Evolutionary conservation across 345 rosid species (phyloP).

Genomic region (Fremontodendron californicum): DNA sequence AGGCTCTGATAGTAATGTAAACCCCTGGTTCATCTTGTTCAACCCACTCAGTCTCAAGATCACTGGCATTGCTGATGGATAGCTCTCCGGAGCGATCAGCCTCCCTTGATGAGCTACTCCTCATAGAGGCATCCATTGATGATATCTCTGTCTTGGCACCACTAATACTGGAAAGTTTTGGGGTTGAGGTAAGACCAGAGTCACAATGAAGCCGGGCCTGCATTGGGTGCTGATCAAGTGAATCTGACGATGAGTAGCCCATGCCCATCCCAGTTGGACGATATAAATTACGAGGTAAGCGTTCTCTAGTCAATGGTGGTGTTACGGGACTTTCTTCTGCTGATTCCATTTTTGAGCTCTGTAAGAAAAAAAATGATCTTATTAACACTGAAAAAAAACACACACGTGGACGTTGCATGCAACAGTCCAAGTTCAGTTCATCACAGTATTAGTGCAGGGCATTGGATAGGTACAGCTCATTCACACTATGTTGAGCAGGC

Average conservation of each 20-base stretch:
- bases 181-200: conserved; percentile 80
- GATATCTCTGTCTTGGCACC: conserved; percentile 93
- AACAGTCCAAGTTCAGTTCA: too few species aligned
- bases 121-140: conserved; percentile 80
- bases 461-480: background rate
- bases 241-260: conserved; percentile 75
- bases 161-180: conserved; percentile 86
- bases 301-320: conserved; percentile 69
- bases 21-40: conserved; percentile 98
- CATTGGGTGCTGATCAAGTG: conserved; percentile 59
- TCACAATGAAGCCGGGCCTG: conserved; percentile 61
- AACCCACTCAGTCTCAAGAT: conserved; percentile 89
- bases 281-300: conserved; percentile 68
- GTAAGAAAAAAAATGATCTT: conserved; percentile 17
- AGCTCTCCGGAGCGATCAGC: conserved; percentile 83
- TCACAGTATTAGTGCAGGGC: too few species aligned
- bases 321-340: conserved; percentile 81
- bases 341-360: conserved; percentile 70
- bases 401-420: background rate
- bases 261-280: conserved; percentile 59
- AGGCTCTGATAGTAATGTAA: conserved; percentile 80
- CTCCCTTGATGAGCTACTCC: conserved; percentile 91
- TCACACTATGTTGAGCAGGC: background rate
- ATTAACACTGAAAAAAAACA: background rate
- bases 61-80: conserved; percentile 90